Conservation (phyloP, 2,329 filamentous ascomycete genomes). For the Lasiodiplodia gonubiensis region DNA sequence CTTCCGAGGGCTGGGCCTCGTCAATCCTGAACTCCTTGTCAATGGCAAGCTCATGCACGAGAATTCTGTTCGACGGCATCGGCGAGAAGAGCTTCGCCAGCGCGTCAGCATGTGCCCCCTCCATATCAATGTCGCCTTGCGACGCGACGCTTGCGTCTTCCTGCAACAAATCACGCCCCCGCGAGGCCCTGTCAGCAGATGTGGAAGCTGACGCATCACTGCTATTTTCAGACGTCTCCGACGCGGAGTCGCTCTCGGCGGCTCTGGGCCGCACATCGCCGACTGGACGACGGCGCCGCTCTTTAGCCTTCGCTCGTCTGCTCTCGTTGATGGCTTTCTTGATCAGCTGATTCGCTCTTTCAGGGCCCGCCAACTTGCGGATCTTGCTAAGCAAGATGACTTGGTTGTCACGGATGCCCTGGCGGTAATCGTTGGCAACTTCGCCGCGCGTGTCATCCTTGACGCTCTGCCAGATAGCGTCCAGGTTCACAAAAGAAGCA, state of each 20-base stretch:
- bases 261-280: slow-evolving; percentile 75
- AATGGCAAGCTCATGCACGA: slow-evolving; percentile 80
- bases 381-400: slow-evolving; percentile 79
- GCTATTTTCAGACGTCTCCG: slow-evolving; percentile 38
- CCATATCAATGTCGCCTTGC: slow-evolving; percentile 43
- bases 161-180: slow-evolving; percentile 58
- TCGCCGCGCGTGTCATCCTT: slow-evolving; percentile 77
- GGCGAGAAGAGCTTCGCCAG: slow-evolving; percentile 62
- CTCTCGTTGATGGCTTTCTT: slow-evolving; percentile 76
- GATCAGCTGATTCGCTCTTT: slow-evolving; percentile 74
- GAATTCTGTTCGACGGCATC: slow-evolving; percentile 73
- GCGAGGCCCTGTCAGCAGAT: not conserved
- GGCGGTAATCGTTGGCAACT: slow-evolving; percentile 75
- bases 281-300: slow-evolving; percentile 64
- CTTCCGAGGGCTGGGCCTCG: slow-evolving; percentile 58
- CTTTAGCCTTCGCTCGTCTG: slow-evolving; percentile 62
- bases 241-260: slow-evolving; percentile 57
- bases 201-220: slow-evolving; percentile 36
- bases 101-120: slow-evolving; percentile 49
- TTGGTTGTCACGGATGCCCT: slow-evolving; percentile 82
- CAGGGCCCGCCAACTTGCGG: slow-evolving; percentile 75
- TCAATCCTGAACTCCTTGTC: slow-evolving; percentile 79
- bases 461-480: slow-evolving; percentile 82
- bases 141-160: slow-evolving; percentile 40
- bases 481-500: slow-evolving; percentile 82